A percentile compares a stretch with the other conserved stretches of the same genome.
These are phyloP conservation scores for Yamagishiella unicocca DNA, from an alignment of 139 green algal species.

Conservation along the genomic window DNA sequence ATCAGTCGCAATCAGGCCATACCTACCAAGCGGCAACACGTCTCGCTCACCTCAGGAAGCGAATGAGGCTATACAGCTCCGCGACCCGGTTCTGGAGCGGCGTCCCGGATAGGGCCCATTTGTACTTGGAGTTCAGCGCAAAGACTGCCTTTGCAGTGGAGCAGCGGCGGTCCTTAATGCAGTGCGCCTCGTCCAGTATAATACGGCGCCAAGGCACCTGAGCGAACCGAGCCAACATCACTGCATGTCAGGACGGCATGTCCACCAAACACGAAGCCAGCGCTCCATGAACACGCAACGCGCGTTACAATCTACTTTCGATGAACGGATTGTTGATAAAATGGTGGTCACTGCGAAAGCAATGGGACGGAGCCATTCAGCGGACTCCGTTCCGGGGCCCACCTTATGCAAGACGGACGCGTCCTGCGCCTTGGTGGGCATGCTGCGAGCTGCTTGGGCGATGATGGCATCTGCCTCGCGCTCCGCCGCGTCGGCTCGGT, in stretches of 20 bases:
- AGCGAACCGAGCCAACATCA: too few relatives aligned
- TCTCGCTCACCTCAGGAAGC: conserved; percentile 79
- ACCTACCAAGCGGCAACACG: too few relatives aligned
- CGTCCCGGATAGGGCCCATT: conserved; percentile 90
- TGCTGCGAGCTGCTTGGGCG: neutral
- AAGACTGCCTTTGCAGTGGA: conserved; percentile 91
- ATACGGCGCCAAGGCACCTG: conserved; percentile 88
- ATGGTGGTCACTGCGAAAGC: too few relatives aligned
- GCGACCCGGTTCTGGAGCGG: conserved; percentile 92
- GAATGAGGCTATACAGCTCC: conserved; percentile 94
- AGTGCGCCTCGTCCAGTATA: conserved; percentile 93
- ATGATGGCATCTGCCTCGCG: conserved; percentile 66
- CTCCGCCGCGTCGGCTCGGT: conserved; percentile 51
- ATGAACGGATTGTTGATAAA: too few relatives aligned
- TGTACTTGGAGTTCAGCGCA: conserved; percentile 74
- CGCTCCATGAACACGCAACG: too few relatives aligned
- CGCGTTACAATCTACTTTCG: too few relatives aligned
- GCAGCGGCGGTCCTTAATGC: conserved; percentile 90
- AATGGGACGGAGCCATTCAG: too few relatives aligned
- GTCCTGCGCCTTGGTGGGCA: neutral
- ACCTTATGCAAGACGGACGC: conserved; percentile 56
- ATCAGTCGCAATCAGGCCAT: too few relatives aligned
- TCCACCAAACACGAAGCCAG: too few relatives aligned
- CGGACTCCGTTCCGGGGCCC: neutral
- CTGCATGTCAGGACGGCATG: too few relatives aligned